Base-by-base conservation (phyloP, 1,139 yeast species). In the Meyerozyma carpophila region DNA sequence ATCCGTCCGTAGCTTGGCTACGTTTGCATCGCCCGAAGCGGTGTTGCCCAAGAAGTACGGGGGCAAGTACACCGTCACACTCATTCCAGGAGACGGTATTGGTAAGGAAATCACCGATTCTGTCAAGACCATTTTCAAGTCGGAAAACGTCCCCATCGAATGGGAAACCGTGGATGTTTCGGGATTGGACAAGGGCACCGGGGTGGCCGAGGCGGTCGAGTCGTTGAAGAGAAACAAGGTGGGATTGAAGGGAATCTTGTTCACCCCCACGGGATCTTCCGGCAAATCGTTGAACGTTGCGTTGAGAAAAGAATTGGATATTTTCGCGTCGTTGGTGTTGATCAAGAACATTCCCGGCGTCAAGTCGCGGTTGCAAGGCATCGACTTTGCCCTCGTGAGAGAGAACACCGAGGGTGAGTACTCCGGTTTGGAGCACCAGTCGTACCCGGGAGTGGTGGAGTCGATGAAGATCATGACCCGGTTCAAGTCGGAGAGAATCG, bases 391-490 rank as follows among this genome's bases (percentile, higher is more conserved):
- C 41, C 78, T 93, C 54, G 95, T 93, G 61, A 89, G 98, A 78
- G 98, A 93, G 74, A 93, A 93, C 80, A 79, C 79, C 54, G 98
- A 93, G 75, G 98, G 97, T 75, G 98, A 93, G 73, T 93, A 90
- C 77, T 90, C 98, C 46, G 98, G 98, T 59, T 79, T 93, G 62
- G 98, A 93, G 77, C 98, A 93, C 73, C 94, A 87, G 71, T 88
- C 96, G 41, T 94, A 88, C 61, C 95, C 96, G 54, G 98, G 97
- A 69, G 96, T 91, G 53, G 98, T 93, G 55, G 98, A 93, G 77
- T 88, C 96, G 38, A 77, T 93, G 60, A 93, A 93, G 77, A 87
- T 93, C 68, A 86, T 91, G 77, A 91, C 98, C 59, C 84, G 90
- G 72, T 80, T 82, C 73, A 91, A 91, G 77, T 85, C 96, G 46